Evolutionary conservation across 371 early-diverging fungal species (phyloP).

Genomic region (Mucor mucedo): DNA sequence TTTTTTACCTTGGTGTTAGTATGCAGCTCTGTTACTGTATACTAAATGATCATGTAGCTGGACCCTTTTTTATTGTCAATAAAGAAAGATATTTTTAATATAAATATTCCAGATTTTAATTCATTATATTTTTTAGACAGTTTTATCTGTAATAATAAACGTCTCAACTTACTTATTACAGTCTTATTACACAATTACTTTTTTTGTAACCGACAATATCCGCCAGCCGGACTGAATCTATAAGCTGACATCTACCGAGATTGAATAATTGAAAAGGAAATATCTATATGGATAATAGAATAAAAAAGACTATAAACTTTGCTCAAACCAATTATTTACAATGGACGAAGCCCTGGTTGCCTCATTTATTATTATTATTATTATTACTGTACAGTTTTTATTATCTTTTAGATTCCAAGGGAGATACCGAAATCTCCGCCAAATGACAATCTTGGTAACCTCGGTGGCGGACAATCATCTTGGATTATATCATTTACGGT

Average conservation of each 20-base stretch:
- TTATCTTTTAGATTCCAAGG: constrained; percentile 19
- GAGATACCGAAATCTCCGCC: constrained; percentile 31
- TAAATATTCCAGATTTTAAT: no score
- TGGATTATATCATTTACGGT: background rate
- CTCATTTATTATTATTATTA: no score
- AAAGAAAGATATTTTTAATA: constrained; percentile 1
- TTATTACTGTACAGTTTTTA: background rate
- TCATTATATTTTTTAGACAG: no score
- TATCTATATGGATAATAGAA: background rate
- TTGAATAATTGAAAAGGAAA: background rate
- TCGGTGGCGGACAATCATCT: constrained; percentile 23
- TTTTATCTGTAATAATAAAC: no score
- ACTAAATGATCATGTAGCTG: constrained; percentile 2
- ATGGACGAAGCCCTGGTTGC: no score
- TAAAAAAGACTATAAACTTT: no score
- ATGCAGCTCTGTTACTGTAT: constrained; percentile 2
- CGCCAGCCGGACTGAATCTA: no score
- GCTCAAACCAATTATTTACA: no score
- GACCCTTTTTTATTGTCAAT: background rate
- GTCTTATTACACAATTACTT: no score
- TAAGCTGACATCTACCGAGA: no score
- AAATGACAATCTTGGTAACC: constrained; percentile 33
- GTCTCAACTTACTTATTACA: no score
- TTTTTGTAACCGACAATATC: no score
- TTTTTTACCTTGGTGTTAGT: background rate